phyloP scores from a whole-genome alignment of 768 basidiomycete species.

The Porpolomopsis calyptriformis region DNA sequence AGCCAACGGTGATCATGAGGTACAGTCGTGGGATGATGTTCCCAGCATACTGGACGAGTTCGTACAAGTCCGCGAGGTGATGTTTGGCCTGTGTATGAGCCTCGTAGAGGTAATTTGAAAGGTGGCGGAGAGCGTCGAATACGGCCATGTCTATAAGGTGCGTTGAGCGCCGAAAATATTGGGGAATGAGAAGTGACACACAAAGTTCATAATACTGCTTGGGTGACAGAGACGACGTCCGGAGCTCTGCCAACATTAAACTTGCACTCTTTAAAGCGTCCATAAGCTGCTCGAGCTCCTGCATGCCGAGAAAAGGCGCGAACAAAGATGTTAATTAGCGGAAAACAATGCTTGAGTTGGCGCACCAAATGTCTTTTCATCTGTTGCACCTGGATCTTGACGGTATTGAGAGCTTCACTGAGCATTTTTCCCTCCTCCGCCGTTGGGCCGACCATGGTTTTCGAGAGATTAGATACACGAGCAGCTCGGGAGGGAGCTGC shows the following conservation, averaged over 20 bases:
- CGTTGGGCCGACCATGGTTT: constrained; percentile 32
- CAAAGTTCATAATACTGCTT: constrained; percentile 99
- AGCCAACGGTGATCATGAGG: constrained; percentile 99
- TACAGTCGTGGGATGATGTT: constrained; percentile 91
- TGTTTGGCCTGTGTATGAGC: constrained; percentile 87
- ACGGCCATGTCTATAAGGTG: constrained; percentile 80
- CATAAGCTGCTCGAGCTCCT: constrained; percentile 97
- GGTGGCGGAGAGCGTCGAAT: constrained; percentile 90
- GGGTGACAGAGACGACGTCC: constrained; percentile 85
- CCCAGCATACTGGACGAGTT: constrained; percentile 98
- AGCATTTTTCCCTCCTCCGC: constrained; percentile 76
- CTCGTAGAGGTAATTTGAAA: constrained; percentile 94
- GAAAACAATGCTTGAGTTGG: constrained; percentile 10
- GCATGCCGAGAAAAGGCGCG: constrained; percentile 1
- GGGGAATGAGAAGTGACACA: constrained; percentile 26
- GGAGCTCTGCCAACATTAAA: constrained; percentile 91
- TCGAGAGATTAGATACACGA: background rate
- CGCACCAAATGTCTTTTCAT: constrained; percentile 88
- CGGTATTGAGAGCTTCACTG: constrained; percentile 74
- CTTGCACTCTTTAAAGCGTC: constrained; percentile 96
- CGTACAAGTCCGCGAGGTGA: constrained; percentile 96
- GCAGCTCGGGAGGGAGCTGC: no score
- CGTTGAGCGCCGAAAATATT: background rate
- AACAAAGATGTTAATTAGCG: background rate
- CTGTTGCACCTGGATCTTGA: constrained; percentile 87